Base-by-base conservation (phyloP, 139 green algal genomes). In the Parachlorella kessleri region DNA sequence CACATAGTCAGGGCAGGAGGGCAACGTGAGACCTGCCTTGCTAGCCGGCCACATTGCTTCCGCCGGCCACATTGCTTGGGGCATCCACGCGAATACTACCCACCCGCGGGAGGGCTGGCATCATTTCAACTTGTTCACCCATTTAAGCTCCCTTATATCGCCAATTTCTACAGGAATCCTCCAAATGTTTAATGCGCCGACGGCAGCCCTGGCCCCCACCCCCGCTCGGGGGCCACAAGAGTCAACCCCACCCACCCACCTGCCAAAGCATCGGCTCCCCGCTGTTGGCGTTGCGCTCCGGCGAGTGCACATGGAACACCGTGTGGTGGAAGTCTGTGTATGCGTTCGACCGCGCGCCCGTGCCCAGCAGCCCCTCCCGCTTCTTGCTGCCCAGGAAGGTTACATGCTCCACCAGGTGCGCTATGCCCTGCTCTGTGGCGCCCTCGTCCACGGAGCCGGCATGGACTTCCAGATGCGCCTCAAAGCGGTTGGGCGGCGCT, bases 291-390 rank as follows among this genome's bases (percentile, higher is more conserved):
- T 97, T 96, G 41, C 67, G 69, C 24, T 83, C 53, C 1, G 96
- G 96, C 26, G 94, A 83, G 81, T 99, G 97, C 66, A 99, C 93
- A 82, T 99, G 97, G 88, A 99, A 99, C 28, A 99, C 97, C n/a
- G 97, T 99, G 92, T 99, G 97, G 88, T 99, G 97, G 84, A 99
- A 99, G 90, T 99, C 97, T 30, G 97, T 99, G 93, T 99, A 99
- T 0, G 97, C 97, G 81, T 99, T 99, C 68, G 92, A 95, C 21
- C 97, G 88, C 1, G 93, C 91, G 7, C 95, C 91, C 18, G 92
- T 98, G 55, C 96, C 96, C 65, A 99, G 85, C 79, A 99, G 89
- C 5, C 79, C 83, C 84, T 99, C 96, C 18, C 96, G 88, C 85
- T 94, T 94, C 75, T 92, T 92, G 75, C 80, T 93, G 73, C 97